Evolutionary conservation across 768 basidiomycete species (phyloP), one percentile per base, ranked within the genome.

Genomic region (Boletales sp.): DNA sequence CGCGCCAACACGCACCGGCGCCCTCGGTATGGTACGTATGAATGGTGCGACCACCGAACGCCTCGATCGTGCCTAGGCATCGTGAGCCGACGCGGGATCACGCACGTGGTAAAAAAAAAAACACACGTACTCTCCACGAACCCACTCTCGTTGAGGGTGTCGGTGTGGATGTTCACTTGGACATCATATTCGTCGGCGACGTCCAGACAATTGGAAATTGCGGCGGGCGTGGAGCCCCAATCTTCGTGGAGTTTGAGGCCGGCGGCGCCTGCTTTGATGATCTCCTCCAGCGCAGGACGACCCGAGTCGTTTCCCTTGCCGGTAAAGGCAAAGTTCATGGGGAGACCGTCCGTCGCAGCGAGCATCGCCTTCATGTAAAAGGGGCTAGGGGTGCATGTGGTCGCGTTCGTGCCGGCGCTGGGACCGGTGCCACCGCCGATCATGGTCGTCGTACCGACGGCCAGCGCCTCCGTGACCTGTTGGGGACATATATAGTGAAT

Each of bases 11-110:
- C 58, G 44, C 48, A 84, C 90, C 94, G 46, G 94, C 94, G 40
- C 95, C 95, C 74, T 97, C 95, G 0, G 84, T 93, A 61, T 98
- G 96, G 64, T 98, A 99, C 11, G 94, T 94, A 61, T 98, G 95
- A 48, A 99, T 98, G 0, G 94, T 94, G 18, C 94, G 81, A 2
- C 79, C 80, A 2, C 86, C 90, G 66, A 98, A 93, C 0, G 96
- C 94, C 11, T 77, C 81, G 45, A 98, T 90, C 0, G 95, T 97
- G 46, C 78, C 90, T 91, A 59, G 10, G 38, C 2, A 21, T 21
- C 21, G 21, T 21, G 21, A 21, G 21, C 21, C 2, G 2, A 21
- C 21, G 21, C 42, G 28, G 49, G 59, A 35, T 64, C 21, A 21
- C 21, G 21, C 21, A n/a, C n/a, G n/a, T n/a, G n/a, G n/a, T n/a